Evolutionary conservation across 176 grass and related monocot genomes (phyloP), one percentile per base, ranked within the genome.

Genomic region (Phyllostachys edulis): DNA sequence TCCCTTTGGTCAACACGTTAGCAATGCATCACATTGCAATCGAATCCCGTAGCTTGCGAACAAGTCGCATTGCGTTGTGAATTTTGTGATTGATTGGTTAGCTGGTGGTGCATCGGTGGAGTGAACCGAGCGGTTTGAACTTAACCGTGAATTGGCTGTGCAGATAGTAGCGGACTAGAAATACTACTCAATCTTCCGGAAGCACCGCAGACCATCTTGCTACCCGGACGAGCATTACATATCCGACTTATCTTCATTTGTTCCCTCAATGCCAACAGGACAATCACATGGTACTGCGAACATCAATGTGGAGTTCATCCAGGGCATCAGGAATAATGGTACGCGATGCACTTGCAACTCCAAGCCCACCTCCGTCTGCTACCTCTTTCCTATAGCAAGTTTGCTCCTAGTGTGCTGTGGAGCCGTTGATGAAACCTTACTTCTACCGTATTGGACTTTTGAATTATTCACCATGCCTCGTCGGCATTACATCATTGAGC

Each of bases 161-260:
- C 83, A 86, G 37, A 41, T 96, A 0, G 67, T 93, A 34, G 88
- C 94, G 2, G 94, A 96, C 63, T 47, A 82, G 79, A 96, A 90
- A 60, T 96, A 96, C 63, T 93, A 96, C 77, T 87, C 88, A 0
- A 85, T 96, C 63, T 96, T 96, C 85, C 71, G 75, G 65, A 96
- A 91, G 86, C 83, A 91, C 12, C 93, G 94, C 52, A 90, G 94
- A 23, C 94, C 94, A 15, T 92, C 90, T 4, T 96, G 94, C 68
- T 96, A 96, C 40, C 84, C 94, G 0, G 94, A 96, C 9, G 94
- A 96, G 77, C 94, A 96, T 74, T 96, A 96, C 88, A 93, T 96
- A 85, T n/a, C 94, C 91, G 4, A 96, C 94, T 13, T 96, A 90
- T 71, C 67, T 96, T 59, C 82, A 93, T 85, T 76, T 91, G 76